Percentiles rank a stretch among this genome's conserved stretches.
These are phyloP conservation scores for Penicillium sp. DNA, from an alignment of 2,329 filamentous ascomycete species.

Conservation along the genomic window DNA sequence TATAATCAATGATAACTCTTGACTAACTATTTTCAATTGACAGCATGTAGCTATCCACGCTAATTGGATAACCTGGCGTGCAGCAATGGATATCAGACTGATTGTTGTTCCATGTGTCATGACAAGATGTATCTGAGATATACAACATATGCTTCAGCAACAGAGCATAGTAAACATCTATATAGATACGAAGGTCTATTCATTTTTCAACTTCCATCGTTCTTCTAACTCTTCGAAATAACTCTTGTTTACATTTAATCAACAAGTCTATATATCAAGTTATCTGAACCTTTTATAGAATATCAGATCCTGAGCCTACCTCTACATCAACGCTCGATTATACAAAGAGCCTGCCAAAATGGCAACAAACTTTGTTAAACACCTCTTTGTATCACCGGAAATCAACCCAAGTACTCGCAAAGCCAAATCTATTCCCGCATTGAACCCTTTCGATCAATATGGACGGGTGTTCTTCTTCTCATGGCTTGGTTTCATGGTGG, in stretches of 20 bases:
- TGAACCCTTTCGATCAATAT: constrained; percentile 77
- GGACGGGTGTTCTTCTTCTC: constrained; percentile 88
- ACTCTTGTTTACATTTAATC: background rate
- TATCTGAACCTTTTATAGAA: background rate
- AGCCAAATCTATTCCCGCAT: constrained; percentile 71
- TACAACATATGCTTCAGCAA: background rate
- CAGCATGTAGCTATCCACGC: background rate
- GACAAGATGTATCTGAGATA: background rate
- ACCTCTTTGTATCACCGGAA: constrained; percentile 55
- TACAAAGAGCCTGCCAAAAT: constrained; percentile 4
- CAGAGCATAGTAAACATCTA: background rate
- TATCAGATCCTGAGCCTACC: background rate
- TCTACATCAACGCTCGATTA: background rate
- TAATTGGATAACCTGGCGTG: background rate
- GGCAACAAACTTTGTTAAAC: constrained; percentile 26
- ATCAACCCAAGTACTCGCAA: constrained; percentile 83
- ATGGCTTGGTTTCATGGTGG: constrained; percentile 80
- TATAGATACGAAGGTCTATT: constrained; percentile 6
- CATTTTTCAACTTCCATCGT: background rate
- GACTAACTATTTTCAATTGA: background rate
- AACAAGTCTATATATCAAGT: background rate
- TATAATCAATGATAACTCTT: constrained; percentile 9
- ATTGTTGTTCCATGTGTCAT: constrained; percentile 15
- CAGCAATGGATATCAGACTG: constrained; percentile 3
- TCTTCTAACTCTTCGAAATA: background rate